These are phyloP conservation scores for Termitomyces sp. DNA, from an alignment of 768 basidiomycete species.

Conservation along the genomic window DNA sequence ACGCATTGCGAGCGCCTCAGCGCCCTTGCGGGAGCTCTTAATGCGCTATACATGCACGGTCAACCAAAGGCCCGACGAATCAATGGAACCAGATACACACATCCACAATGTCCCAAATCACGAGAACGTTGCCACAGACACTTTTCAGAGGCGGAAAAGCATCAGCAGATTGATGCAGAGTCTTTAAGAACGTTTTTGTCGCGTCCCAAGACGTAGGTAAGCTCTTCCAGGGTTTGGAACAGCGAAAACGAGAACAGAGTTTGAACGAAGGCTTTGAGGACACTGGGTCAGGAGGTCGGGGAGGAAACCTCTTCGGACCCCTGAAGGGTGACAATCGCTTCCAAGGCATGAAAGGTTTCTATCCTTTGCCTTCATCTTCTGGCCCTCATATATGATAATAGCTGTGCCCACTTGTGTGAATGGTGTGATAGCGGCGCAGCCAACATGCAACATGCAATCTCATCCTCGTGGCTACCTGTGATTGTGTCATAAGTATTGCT, in stretches of 20 bases:
- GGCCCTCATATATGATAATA: not conserved
- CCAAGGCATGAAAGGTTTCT: not conserved
- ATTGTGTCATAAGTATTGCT: not conserved
- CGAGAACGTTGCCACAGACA: not conserved
- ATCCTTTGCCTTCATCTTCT: not conserved
- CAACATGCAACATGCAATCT: not conserved
- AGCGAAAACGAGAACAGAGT: not conserved
- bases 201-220: not conserved
- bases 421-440: not conserved
- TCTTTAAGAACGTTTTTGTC: not conserved
- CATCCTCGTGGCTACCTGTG: not conserved
- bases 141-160: not conserved
- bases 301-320: not conserved
- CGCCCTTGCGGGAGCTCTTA: not conserved
- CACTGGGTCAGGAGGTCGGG: not conserved
- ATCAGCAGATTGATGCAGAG: not conserved
- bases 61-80: not conserved
- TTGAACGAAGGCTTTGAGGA: not conserved
- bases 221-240: not conserved
- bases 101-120: not conserved
- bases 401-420: not conserved
- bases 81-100: not conserved
- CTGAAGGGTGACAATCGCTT: not conserved
- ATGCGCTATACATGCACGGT: not conserved
- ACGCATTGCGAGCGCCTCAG: not conserved